Percentiles rank a stretch among this genome's conserved stretches.
These are phyloP conservation scores for Annulohypoxylon nitens DNA, from an alignment of 495 filamentous ascomycete genomes.

Conservation along the genomic window DNA sequence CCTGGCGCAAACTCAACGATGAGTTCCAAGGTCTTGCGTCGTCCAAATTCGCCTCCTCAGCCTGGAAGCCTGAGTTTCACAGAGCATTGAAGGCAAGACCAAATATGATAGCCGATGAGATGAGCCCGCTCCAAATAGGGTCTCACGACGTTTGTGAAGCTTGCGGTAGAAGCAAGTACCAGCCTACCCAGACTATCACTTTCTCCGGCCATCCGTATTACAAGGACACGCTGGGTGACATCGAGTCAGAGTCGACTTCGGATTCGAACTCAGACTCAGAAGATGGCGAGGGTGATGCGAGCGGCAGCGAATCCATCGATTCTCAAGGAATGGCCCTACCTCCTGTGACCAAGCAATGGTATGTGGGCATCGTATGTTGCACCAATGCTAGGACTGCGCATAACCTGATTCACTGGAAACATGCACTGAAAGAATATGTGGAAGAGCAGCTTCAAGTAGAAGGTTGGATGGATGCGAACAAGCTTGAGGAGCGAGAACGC, in stretches of 20 bases:
- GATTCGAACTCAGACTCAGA: constrained; percentile 48
- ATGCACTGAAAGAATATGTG: constrained; percentile 77
- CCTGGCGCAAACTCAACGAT: constrained; percentile 80
- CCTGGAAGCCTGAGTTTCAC: constrained; percentile 77
- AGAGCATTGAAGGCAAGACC: constrained; percentile 76
- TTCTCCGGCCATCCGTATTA: constrained; percentile 80
- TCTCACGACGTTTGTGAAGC: constrained; percentile 74
- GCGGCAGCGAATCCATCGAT: constrained; percentile 55
- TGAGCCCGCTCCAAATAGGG: constrained; percentile 47
- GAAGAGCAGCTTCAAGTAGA: constrained; percentile 68
- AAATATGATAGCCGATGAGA: constrained; percentile 52
- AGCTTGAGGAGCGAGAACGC: constrained; percentile 58
- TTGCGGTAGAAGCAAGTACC: constrained; percentile 78
- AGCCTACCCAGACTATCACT: constrained; percentile 71
- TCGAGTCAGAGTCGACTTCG: constrained; percentile 60
- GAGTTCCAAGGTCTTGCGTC: constrained; percentile 75
- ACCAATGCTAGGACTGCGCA: constrained; percentile 78
- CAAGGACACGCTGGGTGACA: constrained; percentile 73
- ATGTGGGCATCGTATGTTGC: constrained; percentile 66
- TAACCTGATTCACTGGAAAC: constrained; percentile 79
- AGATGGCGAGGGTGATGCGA: constrained; percentile 50
- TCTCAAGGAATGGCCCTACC: constrained; percentile 51
- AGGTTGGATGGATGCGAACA: constrained; percentile 62
- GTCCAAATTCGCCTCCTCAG: constrained; percentile 79
- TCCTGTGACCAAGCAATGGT: constrained; percentile 56